phyloP scores from a whole-genome alignment of 805 yeast genomes.

The Cyberlindnera xishuangbannaensis region DNA sequence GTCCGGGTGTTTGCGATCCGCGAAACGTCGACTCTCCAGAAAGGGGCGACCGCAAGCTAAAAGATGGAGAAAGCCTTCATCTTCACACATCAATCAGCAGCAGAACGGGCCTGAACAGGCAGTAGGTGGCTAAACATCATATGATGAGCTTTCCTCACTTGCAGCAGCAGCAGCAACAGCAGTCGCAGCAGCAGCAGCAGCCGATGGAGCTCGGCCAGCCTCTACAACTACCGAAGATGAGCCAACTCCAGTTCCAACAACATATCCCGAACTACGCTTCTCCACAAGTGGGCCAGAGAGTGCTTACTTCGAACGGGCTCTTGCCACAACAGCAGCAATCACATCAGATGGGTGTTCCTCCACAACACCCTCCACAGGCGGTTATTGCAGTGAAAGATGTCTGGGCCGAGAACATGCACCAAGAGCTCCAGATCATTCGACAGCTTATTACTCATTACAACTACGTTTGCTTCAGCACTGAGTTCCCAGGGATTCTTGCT shows the following conservation, averaged over 20 bases:
- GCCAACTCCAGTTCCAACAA: not conserved
- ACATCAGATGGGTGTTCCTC: not conserved
- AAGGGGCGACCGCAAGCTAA: no score
- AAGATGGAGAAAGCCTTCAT: no score
- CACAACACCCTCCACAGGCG: constrained; percentile 27
- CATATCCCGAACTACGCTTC: constrained; percentile 14
- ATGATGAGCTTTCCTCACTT: constrained; percentile 20
- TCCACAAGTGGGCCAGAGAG: not conserved
- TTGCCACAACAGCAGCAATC: not conserved
- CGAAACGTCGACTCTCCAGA: no score
- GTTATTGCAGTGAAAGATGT: constrained; percentile 49
- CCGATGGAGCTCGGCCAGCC: constrained; percentile 8
- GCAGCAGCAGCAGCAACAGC: constrained; percentile 17
- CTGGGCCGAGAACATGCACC: constrained; percentile 64
- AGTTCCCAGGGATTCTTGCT: constrained; percentile 93
- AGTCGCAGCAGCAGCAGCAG: constrained; percentile 17
- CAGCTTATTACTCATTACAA: constrained; percentile 52
- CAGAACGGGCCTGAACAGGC: no score
- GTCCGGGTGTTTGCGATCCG: no score
- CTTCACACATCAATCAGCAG: no score
- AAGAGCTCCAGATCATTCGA: constrained; percentile 59
- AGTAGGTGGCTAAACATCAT: no score
- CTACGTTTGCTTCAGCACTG: constrained; percentile 72
- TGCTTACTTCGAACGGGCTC: not conserved
- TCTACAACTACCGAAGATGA: constrained; percentile 4